Evolutionary conservation across 371 early-diverging fungal genomes (phyloP), one percentile per base, ranked within the genome.

Genomic region (Rhizopus sp.): DNA sequence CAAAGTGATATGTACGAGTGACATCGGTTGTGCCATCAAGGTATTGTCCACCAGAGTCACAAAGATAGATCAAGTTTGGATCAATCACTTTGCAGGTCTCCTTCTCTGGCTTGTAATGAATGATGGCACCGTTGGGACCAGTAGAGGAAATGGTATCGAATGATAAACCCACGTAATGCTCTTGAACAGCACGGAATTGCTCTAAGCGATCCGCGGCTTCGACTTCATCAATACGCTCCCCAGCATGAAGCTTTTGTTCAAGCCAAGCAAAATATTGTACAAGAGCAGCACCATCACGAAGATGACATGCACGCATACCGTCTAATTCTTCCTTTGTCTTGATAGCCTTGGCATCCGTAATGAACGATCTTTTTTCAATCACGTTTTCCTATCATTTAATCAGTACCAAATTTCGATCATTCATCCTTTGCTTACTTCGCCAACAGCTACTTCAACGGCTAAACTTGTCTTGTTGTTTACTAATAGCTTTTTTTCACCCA

Each of bases 1-100:
- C 93, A 80, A 99, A 97, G 69, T 95, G 95, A 32, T 90, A 70
- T 4, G 99, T 99, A 57, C 99, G 89, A 2, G 99, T 99, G 32
- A 94, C 93, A 72, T 99, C 99, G 5, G 99, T 99, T 8, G 99
- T 99, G 30, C 99, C 99, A 61, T 97, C 94, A 37, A 73, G 73
- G 85, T 96, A 99, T 76, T 99, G 99, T 53, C 92, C 99, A 30
- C 99, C 99, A 48, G 94, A 93, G 80, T 99, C 99, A 70, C 96
- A 92, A 38, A 99, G 85, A 68, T 96, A 95, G 62, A 98, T 85
- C 47, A 88, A 78, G 49, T 88, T 77, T 16, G 71, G 66, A 46
- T 77, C 77, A 51, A 77, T 77, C 50, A 67, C 56, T 51, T 73
- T 77, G 54, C 90, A 91, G 10, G 77, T 79, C 7, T 81, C 93